Evolutionary conservation across 2,329 filamentous ascomycete species (phyloP).

Genomic region (Fusarium brachygibbosum): DNA sequence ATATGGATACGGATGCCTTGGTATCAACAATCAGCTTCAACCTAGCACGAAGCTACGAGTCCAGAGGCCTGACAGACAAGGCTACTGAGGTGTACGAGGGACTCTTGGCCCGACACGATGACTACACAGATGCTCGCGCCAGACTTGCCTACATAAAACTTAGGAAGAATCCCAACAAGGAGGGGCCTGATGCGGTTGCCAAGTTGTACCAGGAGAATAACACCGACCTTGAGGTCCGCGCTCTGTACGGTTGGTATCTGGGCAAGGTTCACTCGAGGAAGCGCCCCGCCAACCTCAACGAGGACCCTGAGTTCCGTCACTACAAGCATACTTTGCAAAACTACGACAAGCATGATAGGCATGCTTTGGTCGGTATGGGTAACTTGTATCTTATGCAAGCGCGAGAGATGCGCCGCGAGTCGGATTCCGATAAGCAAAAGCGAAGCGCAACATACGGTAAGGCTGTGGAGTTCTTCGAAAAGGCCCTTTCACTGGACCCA

Average conservation of each 20-base stretch:
- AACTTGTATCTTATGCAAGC: constrained; percentile 90
- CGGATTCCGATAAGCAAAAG: constrained; percentile 91
- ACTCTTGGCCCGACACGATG: constrained; percentile 83
- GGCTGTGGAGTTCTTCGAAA: constrained; percentile 98
- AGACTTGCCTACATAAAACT: constrained; percentile 92
- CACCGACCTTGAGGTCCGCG: constrained; percentile 89
- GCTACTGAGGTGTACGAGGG: constrained; percentile 91
- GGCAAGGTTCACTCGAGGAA: constrained; percentile 86
- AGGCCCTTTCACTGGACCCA: constrained; percentile 92
- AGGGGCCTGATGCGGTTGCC: constrained; percentile 86
- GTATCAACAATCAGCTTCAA: constrained; percentile 98
- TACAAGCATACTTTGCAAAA: constrained; percentile 97
- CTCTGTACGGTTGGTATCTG: constrained; percentile 95
- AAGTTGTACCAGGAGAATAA: constrained; percentile 88
- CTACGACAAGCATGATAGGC: constrained; percentile 98
- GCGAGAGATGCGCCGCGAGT: constrained; percentile 92
- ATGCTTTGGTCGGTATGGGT: constrained; percentile 95
- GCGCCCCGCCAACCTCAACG: constrained; percentile 81
- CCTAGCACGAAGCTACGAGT: constrained; percentile 92
- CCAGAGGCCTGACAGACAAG: constrained; percentile 82
- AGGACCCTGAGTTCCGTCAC: constrained; percentile 92
- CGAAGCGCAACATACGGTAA: constrained; percentile 88
- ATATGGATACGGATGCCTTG: constrained; percentile 87
- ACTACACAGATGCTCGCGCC: constrained; percentile 92
- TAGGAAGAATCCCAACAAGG: constrained; percentile 82